These are phyloP conservation scores for Venturia asperata DNA, from an alignment of 2,329 filamentous ascomycete species.

Conservation along the genomic window DNA sequence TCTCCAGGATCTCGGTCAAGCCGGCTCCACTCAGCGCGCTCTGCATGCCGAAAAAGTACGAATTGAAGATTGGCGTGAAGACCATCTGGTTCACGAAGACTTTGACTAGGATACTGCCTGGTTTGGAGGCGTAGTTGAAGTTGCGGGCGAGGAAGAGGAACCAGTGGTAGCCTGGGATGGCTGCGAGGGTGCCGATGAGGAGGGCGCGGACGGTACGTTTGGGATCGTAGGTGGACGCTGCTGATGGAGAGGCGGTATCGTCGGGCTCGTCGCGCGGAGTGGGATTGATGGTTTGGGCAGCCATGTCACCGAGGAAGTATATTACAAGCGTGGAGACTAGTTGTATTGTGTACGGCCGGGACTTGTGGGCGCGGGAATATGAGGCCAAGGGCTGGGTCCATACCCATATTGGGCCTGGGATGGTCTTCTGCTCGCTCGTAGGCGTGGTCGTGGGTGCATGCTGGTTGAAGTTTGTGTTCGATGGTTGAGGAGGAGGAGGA, in stretches of 20 bases:
- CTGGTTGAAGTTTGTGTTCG: conserved; percentile 3
- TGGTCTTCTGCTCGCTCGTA: conserved; percentile 8
- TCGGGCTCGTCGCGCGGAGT: conserved; percentile 21
- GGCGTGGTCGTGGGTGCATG: not conserved
- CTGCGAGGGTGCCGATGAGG: conserved; percentile 62
- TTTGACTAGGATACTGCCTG: conserved; percentile 66
- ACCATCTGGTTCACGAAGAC: conserved; percentile 70
- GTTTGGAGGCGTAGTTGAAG: conserved; percentile 76
- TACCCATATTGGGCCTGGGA: conserved; percentile 19
- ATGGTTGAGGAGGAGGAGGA: too few species aligned
- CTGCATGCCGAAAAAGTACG: conserved; percentile 48
- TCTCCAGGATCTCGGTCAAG: conserved; percentile 56
- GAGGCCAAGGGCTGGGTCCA: conserved; percentile 36
- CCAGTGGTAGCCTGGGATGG: conserved; percentile 79
- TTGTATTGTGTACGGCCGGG: conserved; percentile 72
- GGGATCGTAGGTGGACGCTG: conserved; percentile 51
- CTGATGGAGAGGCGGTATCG: not conserved
- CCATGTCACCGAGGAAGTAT: conserved; percentile 70
- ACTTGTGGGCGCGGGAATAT: conserved; percentile 65
- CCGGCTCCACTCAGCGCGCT: conserved; percentile 51
- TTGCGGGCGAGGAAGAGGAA: conserved; percentile 66
- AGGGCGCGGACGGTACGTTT: conserved; percentile 63
- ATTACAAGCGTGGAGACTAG: conserved; percentile 67
- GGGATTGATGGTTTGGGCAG: conserved; percentile 59
- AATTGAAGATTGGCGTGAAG: conserved; percentile 63